phyloP scores from a whole-genome alignment of 331 rosid genomes.

The Acacia concinna region DNA sequence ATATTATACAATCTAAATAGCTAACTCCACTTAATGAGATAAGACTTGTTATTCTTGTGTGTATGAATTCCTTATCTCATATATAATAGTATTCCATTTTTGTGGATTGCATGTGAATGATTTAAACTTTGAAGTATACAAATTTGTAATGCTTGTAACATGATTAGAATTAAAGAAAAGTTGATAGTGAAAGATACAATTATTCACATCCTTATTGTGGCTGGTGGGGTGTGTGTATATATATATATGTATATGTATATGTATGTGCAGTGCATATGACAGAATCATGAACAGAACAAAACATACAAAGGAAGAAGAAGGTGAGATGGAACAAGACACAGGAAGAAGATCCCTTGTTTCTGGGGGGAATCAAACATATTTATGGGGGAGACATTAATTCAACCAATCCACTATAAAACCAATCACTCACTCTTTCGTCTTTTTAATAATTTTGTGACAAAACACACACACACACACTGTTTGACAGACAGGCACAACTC shows the following conservation, averaged over 20 bases:
- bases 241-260: too few relatives aligned
- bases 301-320: background rate
- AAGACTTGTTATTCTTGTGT: too few relatives aligned
- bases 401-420: conserved; percentile 75
- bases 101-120: background rate
- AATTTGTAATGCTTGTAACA: background rate
- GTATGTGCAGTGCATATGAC: conserved; percentile 43
- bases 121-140: background rate
- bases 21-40: too few relatives aligned
- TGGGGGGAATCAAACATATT: conserved; percentile 68
- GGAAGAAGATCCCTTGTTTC: conserved; percentile 62
- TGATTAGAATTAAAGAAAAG: background rate
- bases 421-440: conserved; percentile 24
- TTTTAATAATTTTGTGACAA: conserved; percentile 43
- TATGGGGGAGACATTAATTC: conserved; percentile 61
- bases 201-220: conserved; percentile 11
- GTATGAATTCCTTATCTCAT: too few relatives aligned
- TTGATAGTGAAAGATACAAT: background rate
- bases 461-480: background rate
- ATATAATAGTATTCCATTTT: too few relatives aligned
- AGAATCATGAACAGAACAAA: background rate
- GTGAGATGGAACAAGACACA: conserved; percentile 49
- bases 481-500: conserved; percentile 86
- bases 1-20: too few relatives aligned
- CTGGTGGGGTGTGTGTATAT: conserved; percentile 20